Evolutionary conservation across 345 rosid genomes (phyloP), one percentile per base, ranked within the genome.

Genomic region (Leavenworthia alabamica): DNA sequence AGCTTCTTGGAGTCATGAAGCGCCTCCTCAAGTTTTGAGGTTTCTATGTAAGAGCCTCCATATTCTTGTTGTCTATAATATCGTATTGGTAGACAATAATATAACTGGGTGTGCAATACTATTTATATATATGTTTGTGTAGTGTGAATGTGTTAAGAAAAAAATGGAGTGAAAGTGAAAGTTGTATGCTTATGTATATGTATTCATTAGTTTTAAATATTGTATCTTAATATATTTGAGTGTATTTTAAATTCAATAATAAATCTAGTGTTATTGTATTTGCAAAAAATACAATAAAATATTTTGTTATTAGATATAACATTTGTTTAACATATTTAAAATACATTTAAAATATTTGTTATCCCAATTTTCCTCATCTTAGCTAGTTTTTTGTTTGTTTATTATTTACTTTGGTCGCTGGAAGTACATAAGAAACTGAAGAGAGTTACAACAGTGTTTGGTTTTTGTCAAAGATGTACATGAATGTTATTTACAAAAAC

Each of bases 1-100:
- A 80, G 46, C 73, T 88, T 16, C 71, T 88, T 55, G 51, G 66
- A 24, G 67, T 86, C 42, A 71, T 88, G 2, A 58, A 43, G 20
- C 57, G 73, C 6, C 78, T 77, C 31, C 60, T 88, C 15, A 82
- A 77, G 31, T 60, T 73, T 77, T 73, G 12, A 68, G 51, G 48
- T 22, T 32, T 33, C 6, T 2, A 29, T 12, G 3, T 49, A 40
- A 51, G 15, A 17, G 27, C 43, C n/a, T 59, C 19, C 2, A 20
- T 16, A 16, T 41, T 50, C 6, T 42, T 43, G 4, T 51, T 33
- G 60, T 68, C 17, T 24, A 59, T 49, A 48, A 14, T 19, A 54
- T 54, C 31, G 32, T 39, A 17, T 19, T 29, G 13, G 3, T 22
- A 1, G 3, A 7, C 22, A 20, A 20, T 28, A 56, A 19, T 59